Evolutionary conservation across 805 yeast species (phyloP), one percentile per base, ranked within the genome.

Genomic region (Citeromyces nyonsensis): DNA sequence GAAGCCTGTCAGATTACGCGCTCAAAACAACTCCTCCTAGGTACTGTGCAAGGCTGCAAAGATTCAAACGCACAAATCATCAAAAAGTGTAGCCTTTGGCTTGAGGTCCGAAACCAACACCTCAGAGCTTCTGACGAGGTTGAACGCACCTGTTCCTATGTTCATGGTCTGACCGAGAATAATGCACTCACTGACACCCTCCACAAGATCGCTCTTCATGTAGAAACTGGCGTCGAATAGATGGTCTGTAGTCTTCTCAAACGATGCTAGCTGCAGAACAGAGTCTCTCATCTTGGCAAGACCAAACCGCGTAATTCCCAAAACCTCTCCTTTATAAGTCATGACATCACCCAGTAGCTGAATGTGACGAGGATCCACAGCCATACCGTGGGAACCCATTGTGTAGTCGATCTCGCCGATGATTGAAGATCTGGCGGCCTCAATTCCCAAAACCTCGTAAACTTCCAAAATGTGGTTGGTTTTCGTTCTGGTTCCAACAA

Each of bases 361-460:
- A 52, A 93, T 86, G 55, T 91, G 99, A 65, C 99, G 94, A 38
- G 97, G 98, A 65, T 91, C 99, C 32, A 91, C 96, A 53, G 94
- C 83, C 98, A 91, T 91, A 57, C 99, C 99, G 63, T 91, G 98
- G 57, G 85, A 84, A 51, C 94, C 76, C 99, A 91, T 91, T 35
- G 98, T 91, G 51, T 85, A 85, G 50, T 82, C 94, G 54, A 91
- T 91, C 61, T 91, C 99, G 40, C 74, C 74, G 50, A 91, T 80
- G 51, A 91, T 91, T 44, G 94, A 78, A 1, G 84, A 61, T 52
- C 99, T 69, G 2, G 98, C 98, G 2, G 99, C 99, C 54, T 91
- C 99, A 41, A 91, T 93, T 47, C 99, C 99, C 39, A 91, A 62
- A 4, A 88, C 96, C 40, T 73, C 72, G 43, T 70, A 73, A 40